These are phyloP conservation scores for Solanum chilense DNA, from an alignment of 257 asterid genomes.

Conservation along the genomic window DNA sequence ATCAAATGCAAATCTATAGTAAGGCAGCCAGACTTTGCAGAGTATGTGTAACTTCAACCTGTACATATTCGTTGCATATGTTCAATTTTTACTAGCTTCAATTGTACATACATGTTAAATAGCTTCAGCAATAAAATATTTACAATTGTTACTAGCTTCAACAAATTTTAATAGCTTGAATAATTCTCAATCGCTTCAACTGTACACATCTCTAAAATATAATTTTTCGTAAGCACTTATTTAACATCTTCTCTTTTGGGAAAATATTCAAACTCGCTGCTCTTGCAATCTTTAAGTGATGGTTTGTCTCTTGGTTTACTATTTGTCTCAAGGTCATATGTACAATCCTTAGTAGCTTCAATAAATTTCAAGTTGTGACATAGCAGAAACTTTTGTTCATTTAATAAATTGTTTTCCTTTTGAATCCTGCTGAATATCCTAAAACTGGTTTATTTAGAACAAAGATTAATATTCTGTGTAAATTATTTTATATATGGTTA, in stretches of 20 bases:
- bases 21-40: conserved; percentile 66
- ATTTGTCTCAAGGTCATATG: neutral
- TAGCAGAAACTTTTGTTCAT: neutral
- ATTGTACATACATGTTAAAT: neutral
- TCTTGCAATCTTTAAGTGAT: neutral
- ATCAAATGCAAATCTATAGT: conserved; percentile 50
- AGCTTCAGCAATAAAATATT: neutral
- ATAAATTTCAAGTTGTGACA: neutral
- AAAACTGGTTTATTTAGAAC: neutral
- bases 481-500: neutral
- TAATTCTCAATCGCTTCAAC: neutral
- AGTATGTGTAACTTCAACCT: conserved; percentile 34
- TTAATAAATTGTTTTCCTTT: neutral
- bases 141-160: neutral
- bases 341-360: too few species aligned
- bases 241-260: neutral
- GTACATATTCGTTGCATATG: neutral
- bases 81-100: neutral
- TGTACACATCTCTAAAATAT: neutral
- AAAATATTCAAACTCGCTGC: neutral
- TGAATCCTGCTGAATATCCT: neutral
- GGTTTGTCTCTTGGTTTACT: neutral
- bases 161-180: too few species aligned
- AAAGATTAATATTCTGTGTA: neutral
- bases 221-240: neutral